Evolutionary conservation across 805 yeast species (phyloP), one percentile per base, ranked within the genome.

Genomic region (Hanseniaspora singularis): DNA sequence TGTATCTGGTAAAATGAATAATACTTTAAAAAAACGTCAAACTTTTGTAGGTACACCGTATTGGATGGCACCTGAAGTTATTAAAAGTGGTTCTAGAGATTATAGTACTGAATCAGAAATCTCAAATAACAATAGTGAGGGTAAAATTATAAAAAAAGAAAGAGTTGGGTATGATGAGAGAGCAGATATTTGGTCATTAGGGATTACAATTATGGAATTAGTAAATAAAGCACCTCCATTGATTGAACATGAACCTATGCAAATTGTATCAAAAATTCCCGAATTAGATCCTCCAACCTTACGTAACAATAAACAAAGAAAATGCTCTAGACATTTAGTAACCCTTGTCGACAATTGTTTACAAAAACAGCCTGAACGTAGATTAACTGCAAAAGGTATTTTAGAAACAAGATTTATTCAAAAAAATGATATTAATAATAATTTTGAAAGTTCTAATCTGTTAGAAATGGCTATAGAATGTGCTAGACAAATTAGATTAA

Each of bases 51-150:
- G 97, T 1, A 87, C 96, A 0, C 96, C 96, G 12, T 85, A 76
- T 62, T 88, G 96, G 96, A 88, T 89, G 97, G 98, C 98, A 0
- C 98, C 98, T 0, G 98, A 92, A 60, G 82, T 89, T n/a, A 81
- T 92, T 37, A 60, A 68, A 4, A 60, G 72, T 24, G 46, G 46
- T 2, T 38, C 38, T 23, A 40, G 23, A 23, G 24, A 38, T 22
- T 16, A 22, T 23, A 92, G 33, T n/a, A 38, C 44, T 15, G 44
- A n/a, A n/a, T n/a, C n/a, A n/a, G n/a, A n/a, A n/a, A n/a, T n/a
- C n/a, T n/a, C n/a, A n/a, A n/a, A n/a, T n/a, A n/a, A n/a, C n/a
- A n/a, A n/a, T n/a, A n/a, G n/a, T n/a, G n/a, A n/a, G n/a, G n/a
- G n/a, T n/a, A n/a, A n/a, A n/a, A n/a, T n/a, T n/a, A n/a, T n/a